Percentiles rank a stretch among this genome's conserved stretches.
Evolutionary conservation across 805 yeast genomes (phyloP).

Genomic region (Crinitomyces ghanaensis): DNA sequence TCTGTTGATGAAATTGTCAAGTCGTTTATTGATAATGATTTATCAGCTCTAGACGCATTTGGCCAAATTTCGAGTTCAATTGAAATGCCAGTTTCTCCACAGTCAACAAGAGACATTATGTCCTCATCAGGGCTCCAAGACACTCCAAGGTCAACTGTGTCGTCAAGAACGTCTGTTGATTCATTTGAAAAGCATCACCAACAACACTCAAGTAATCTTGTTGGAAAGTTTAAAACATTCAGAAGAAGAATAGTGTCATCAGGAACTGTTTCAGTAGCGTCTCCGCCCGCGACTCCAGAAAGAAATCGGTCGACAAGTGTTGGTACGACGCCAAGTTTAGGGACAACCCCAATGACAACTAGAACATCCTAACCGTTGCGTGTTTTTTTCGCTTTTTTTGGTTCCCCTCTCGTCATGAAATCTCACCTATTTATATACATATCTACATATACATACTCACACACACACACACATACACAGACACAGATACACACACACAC

Average conservation of each 20-base stretch:
- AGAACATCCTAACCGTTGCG: too few relatives aligned
- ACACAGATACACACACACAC: too few relatives aligned
- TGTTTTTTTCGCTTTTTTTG: too few relatives aligned
- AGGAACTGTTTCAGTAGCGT: constrained; percentile 3
- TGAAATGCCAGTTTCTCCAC: constrained; percentile 11
- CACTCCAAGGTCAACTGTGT: constrained; percentile 4
- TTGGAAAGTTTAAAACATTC: constrained; percentile 17
- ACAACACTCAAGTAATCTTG: constrained; percentile 13
- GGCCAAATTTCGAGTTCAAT: constrained; percentile 17
- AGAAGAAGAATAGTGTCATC: constrained; percentile 7
- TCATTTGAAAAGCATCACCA: constrained; percentile 3
- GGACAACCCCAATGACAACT: too few relatives aligned
- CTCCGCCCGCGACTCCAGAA: background rate
- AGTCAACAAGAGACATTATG: constrained; percentile 4
- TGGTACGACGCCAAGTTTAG: too few relatives aligned
- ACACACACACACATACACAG: too few relatives aligned
- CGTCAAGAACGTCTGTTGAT: background rate
- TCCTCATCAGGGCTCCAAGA: constrained; percentile 8
- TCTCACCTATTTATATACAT: constrained; percentile 1
- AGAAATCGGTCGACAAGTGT: too few relatives aligned
- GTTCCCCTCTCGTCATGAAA: constrained; percentile 1
- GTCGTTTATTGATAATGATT: constrained; percentile 22
- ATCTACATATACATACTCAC: background rate
- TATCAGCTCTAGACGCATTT: constrained; percentile 22
- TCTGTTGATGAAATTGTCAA: constrained; percentile 22